Evolutionary conservation across 352 stramenopile genomes (phyloP).

Genomic region (Phytophthora citrophthora): DNA sequence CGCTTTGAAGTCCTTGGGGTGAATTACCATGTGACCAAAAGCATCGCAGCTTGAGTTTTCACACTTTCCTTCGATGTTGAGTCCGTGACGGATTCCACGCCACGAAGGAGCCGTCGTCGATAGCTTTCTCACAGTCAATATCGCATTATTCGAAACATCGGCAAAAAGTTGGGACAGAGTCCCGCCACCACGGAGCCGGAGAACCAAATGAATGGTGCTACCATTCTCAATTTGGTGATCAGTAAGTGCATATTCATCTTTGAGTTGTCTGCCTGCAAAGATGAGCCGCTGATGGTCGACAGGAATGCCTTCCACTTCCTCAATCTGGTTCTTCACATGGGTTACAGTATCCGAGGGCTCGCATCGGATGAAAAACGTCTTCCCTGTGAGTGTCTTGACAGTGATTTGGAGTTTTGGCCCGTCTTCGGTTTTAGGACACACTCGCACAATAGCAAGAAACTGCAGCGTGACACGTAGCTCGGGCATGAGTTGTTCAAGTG

Average conservation of each 20-base stretch:
- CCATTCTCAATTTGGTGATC: not conserved
- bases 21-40: slow-evolving; percentile 27
- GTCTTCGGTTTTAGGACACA: no score
- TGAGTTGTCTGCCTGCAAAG: not conserved
- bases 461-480: no score
- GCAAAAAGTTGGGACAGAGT: not conserved
- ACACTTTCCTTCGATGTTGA: slow-evolving; percentile 40
- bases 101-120: not conserved
- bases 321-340: no score
- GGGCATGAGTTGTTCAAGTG: no score
- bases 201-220: not conserved
- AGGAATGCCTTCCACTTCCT: no score
- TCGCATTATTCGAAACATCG: not conserved
- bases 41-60: slow-evolving; percentile 13
- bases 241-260: not conserved
- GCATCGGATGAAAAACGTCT: no score
- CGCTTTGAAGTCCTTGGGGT: slow-evolving; percentile 1
- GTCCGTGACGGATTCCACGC: slow-evolving; percentile 15
- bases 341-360: no score
- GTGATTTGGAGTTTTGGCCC: no score
- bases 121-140: not conserved
- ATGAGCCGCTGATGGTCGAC: no score
- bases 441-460: no score
- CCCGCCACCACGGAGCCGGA: not conserved
- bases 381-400: no score